phyloP scores from a whole-genome alignment of 148 eudicot species.

The Amaranthus palmeri region DNA sequence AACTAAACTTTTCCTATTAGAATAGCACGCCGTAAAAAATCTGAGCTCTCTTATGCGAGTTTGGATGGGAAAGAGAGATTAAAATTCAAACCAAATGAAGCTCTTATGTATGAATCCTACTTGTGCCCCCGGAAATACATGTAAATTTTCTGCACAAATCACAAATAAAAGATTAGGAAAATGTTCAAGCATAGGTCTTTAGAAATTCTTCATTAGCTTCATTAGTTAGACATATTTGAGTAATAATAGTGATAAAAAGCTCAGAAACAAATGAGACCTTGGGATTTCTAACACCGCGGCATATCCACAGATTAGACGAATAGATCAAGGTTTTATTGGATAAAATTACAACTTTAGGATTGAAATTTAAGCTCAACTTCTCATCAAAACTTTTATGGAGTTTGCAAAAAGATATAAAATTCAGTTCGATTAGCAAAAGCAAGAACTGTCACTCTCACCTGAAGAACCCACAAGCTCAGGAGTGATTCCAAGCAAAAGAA shows the following conservation, averaged over 20 bases:
- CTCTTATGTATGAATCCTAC: constrained; percentile 24
- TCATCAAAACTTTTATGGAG: neutral
- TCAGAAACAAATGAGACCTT: neutral
- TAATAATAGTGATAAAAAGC: neutral
- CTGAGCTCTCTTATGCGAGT: constrained; percentile 11
- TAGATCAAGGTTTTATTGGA: neutral
- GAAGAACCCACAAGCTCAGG: constrained; percentile 97
- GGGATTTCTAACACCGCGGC: neutral
- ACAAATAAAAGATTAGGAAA: neutral
- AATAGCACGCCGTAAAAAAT: constrained; percentile 12
- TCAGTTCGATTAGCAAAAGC: neutral
- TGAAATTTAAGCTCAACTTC: neutral
- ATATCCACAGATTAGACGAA: neutral
- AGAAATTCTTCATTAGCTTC: neutral
- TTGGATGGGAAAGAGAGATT: constrained; percentile 5
- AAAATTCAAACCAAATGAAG: constrained; percentile 17
- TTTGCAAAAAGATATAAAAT: neutral
- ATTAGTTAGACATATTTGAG: neutral
- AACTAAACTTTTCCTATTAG: constrained; percentile 9
- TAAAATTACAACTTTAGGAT: neutral
- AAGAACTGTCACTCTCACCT: constrained; percentile 49
- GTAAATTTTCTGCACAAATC: constrained; percentile 61
- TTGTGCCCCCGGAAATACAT: constrained; percentile 64
- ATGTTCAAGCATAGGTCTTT: neutral
- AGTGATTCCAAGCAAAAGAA: constrained; percentile 87